Evolutionary conservation across 163 green algal genomes (phyloP).

Genomic region (Trebouxiophyceae sp.): DNA sequence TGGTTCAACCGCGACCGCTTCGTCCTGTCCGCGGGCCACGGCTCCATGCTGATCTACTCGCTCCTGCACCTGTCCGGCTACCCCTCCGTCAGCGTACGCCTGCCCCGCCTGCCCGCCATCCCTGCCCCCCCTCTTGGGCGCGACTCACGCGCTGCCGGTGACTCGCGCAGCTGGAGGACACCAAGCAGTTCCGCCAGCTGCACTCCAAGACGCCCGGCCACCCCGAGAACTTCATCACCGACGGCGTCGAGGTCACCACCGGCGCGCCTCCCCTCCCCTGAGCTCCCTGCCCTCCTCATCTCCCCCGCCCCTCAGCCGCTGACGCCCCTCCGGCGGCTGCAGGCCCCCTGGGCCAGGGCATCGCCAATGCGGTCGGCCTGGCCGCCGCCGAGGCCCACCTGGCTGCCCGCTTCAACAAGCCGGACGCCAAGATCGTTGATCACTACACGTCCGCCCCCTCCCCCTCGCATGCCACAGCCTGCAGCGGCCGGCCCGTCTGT

Average conservation of each 20-base stretch:
- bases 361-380: conserved; percentile 96
- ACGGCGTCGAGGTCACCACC: conserved; percentile 96
- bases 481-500: too few species aligned
- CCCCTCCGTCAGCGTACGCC: conserved; percentile 2
- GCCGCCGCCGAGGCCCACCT: conserved; percentile 92
- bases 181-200: conserved; percentile 96
- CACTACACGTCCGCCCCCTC: conserved; percentile 87
- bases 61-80: conserved; percentile 96
- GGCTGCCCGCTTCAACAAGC: conserved; percentile 99
- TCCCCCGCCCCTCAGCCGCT: too few species aligned
- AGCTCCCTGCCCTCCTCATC: too few species aligned
- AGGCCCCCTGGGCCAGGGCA: conserved; percentile 95
- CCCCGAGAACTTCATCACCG: conserved; percentile 96
- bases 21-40: conserved; percentile 96
- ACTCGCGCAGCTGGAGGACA: conserved; percentile 91
- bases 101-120: background rate
- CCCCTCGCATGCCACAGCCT: too few species aligned
- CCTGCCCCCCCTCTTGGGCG: background rate
- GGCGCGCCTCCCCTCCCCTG: too few species aligned
- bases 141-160: too few species aligned
- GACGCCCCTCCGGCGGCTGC: too few species aligned
- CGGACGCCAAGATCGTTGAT: conserved; percentile 85
- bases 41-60: conserved; percentile 97
- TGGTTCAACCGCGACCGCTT: conserved; percentile 98
- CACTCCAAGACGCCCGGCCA: conserved; percentile 88